Conservation (phyloP, 148 eudicot genomes). For the Fagopyrum homotropicum region DNA sequence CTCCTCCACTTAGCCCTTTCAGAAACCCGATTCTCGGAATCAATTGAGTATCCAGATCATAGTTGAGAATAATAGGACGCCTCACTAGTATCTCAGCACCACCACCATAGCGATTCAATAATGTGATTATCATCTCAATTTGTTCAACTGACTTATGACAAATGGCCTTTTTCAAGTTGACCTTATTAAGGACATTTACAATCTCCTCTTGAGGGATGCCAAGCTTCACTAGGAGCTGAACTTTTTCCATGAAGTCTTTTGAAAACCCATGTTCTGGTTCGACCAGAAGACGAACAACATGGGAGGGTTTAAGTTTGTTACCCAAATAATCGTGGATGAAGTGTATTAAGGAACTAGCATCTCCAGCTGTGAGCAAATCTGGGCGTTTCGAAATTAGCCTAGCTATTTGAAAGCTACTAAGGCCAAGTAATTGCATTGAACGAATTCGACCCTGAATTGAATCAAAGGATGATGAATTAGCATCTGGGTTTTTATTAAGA, state of each 20-base stretch:
- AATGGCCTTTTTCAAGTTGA: conserved; percentile 63
- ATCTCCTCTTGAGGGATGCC: conserved; percentile 67
- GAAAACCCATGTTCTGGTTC: conserved; percentile 44
- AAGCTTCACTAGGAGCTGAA: conserved; percentile 35
- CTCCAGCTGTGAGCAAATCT: conserved; percentile 44
- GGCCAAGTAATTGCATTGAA: conserved; percentile 44
- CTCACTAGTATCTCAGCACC: conserved; percentile 53
- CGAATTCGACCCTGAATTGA: conserved; percentile 42
- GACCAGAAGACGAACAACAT: conserved; percentile 53
- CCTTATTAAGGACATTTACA: conserved; percentile 60
- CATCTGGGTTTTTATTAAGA: conserved; percentile 39
- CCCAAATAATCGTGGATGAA: conserved; percentile 31
- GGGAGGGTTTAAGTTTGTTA: conserved; percentile 39
- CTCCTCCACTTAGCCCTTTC: conserved; percentile 56
- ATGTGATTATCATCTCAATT: conserved; percentile 45
- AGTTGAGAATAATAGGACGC: conserved; percentile 61
- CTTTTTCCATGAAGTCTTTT: conserved; percentile 55
- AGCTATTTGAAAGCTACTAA: conserved; percentile 36
- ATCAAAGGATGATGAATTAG: conserved; percentile 33
- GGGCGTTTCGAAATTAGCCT: conserved; percentile 52
- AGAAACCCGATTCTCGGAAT: conserved; percentile 64
- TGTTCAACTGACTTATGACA: conserved; percentile 61
- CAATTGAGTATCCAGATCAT: conserved; percentile 69
- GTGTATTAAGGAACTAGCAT: conserved; percentile 39
- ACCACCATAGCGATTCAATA: conserved; percentile 62